These are phyloP conservation scores for Aspergillus spinulosporus DNA, from an alignment of 2,329 filamentous ascomycete species.

Conservation along the genomic window DNA sequence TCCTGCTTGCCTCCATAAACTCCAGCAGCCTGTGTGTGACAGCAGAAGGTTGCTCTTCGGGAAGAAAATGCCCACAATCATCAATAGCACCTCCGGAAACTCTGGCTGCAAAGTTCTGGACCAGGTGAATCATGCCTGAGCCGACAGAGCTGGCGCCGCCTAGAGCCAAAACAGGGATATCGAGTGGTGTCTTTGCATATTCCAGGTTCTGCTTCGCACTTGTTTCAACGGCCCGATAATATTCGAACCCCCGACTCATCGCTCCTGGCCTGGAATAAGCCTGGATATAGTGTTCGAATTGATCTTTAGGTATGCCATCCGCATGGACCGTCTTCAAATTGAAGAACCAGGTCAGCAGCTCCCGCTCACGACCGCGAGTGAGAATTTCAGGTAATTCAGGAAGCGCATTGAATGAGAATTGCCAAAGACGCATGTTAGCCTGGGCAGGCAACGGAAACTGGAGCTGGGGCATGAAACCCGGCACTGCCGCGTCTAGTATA, in stretches of 20 bases:
- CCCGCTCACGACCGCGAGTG: slow-evolving; percentile 23
- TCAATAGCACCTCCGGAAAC: slow-evolving; percentile 25
- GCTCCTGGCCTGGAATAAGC: slow-evolving; percentile 25
- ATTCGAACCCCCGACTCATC: slow-evolving; percentile 30
- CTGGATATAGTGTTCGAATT: slow-evolving; percentile 25
- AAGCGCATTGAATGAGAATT: slow-evolving; percentile 30
- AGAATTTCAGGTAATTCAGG: slow-evolving; percentile 29
- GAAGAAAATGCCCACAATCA: slow-evolving; percentile 29
- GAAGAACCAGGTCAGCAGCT: neutral
- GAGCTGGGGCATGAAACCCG: slow-evolving; percentile 22
- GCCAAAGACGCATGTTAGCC: slow-evolving; percentile 28
- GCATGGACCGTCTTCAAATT: neutral
- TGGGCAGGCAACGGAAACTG: slow-evolving; percentile 22
- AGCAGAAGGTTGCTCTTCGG: slow-evolving; percentile 29
- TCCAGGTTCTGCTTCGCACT: slow-evolving; percentile 27
- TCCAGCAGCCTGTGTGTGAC: slow-evolving; percentile 19
- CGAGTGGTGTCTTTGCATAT: slow-evolving; percentile 21
- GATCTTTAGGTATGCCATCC: slow-evolving; percentile 7
- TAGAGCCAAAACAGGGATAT: slow-evolving; percentile 23
- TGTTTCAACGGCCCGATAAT: slow-evolving; percentile 26
- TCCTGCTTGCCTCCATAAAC: slow-evolving; percentile 15
- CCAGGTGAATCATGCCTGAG: slow-evolving; percentile 3
- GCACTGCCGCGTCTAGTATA: slow-evolving; percentile 25
- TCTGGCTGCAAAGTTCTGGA: slow-evolving; percentile 20
- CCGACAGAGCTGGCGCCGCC: slow-evolving; percentile 17